Evolutionary conservation across 352 stramenopile species (phyloP), one percentile per base, ranked within the genome.

Genomic region (Phytophthora crassamura): DNA sequence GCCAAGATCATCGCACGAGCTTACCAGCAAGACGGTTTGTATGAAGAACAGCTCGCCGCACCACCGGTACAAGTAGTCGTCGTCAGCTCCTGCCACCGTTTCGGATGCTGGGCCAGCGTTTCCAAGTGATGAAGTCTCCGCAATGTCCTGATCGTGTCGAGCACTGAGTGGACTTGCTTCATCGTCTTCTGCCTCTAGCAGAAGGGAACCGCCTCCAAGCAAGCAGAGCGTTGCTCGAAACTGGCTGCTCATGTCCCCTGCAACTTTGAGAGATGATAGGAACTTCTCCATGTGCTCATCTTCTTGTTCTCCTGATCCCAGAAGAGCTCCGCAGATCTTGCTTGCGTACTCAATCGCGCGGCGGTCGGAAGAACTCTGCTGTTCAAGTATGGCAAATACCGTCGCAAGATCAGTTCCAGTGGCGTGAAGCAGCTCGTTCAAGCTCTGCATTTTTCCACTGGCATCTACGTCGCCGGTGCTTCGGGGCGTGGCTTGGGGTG

Each of bases 41-140:
- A 91, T 48, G 42, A 92, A 85, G 46, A 82, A 83, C 0, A 90
- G 38, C 47, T 93, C 85, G 14, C 77, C 85, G 45, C 71, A 82
- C 85, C 85, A 91, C 0, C 73, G 63, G 58, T 77, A 88, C 38
- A 90, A 41, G 18, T 80, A 82, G 2, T 82, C 46, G 14, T 93
- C 81, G 34, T 93, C 75, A 12, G 33, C 34, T 49, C 36, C 63
- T 45, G 57, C 22, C 30, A 18, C 10, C 7, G 39, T 15, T 34
- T 59, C 22, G 20, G 39, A 14, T 34, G 54, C 22, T 25, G 22
- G 8, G 15, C 1, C 33, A 16, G 16, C 30, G 32, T 6, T 28
- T 47, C 64, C 54, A 28, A 33, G 22, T 41, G 18, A 42, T 38
- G 16, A 15, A 34, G 28, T 43, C 25, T 62, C 59, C n/a, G 14